Conservation (phyloP, 371 early-diverging fungal genomes). For the Mortierella sp. region DNA sequence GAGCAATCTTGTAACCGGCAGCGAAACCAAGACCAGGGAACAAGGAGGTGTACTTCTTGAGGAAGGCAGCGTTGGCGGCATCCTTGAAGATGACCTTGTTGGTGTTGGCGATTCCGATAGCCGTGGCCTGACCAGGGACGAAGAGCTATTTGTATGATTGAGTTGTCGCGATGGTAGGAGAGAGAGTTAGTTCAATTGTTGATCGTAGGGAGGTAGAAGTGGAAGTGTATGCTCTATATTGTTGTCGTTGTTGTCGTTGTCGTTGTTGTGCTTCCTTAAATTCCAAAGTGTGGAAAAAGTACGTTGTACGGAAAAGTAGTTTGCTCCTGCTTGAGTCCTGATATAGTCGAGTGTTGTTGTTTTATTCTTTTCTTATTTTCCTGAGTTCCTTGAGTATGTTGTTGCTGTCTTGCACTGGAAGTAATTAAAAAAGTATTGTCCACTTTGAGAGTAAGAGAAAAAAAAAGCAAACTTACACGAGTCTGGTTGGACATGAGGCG, state of each 20-base stretch:
- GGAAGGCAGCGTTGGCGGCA: constrained; percentile 77
- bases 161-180: not conserved
- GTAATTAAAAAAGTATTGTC: not conserved
- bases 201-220: not conserved
- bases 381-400: not conserved
- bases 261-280: not conserved
- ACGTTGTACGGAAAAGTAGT: not conserved
- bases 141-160: constrained; percentile 24
- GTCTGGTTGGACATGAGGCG: constrained; percentile 96
- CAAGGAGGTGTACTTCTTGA: constrained; percentile 91
- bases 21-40: constrained; percentile 99
- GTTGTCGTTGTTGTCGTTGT: not conserved
- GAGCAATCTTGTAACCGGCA: constrained; percentile 96
- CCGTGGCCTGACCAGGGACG: constrained; percentile 33
- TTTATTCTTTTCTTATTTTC: not conserved
- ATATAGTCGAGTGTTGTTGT: not conserved
- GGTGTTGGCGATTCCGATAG: constrained; percentile 42
- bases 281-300: not conserved
- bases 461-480: constrained; percentile 68
- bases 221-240: too few species aligned
- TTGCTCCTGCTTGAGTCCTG: not conserved
- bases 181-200: not conserved
- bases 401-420: not conserved
- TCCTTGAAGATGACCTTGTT: constrained; percentile 73
- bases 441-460: not conserved